These are phyloP conservation scores for Stagonosporopsis cucurbitacearum DNA, from an alignment of 2,329 filamentous ascomycete species.

Conservation along the genomic window DNA sequence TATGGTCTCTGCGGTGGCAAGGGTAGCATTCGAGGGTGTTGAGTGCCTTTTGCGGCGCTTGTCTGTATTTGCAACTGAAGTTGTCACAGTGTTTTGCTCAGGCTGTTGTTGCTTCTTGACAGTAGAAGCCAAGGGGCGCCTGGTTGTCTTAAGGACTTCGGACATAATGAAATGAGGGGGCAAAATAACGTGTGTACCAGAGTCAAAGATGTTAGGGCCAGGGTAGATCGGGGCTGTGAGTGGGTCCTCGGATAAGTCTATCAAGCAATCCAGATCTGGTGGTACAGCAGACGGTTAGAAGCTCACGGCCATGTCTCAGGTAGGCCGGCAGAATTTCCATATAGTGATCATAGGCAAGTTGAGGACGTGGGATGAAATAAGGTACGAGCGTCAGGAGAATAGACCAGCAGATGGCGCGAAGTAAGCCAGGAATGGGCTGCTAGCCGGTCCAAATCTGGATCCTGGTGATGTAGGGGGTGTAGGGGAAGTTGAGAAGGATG, in stretches of 20 bases:
- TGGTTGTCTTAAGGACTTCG: conserved; percentile 41
- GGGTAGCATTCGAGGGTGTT: conserved; percentile 38
- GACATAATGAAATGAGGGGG: conserved; percentile 42
- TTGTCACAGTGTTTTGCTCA: conserved; percentile 27
- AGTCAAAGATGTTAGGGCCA: conserved; percentile 32
- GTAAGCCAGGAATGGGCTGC: conserved; percentile 35
- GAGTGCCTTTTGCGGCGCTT: conserved; percentile 30
- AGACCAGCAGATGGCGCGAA: conserved; percentile 32
- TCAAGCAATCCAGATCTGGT: conserved; percentile 42
- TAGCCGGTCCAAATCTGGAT: conserved; percentile 45
- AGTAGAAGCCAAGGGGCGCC: conserved; percentile 38
- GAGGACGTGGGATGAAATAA: conserved; percentile 40
- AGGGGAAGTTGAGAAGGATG: conserved; percentile 21
- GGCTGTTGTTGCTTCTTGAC: conserved; percentile 31
- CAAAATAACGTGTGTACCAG: conserved; percentile 42
- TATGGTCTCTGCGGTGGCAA: conserved; percentile 28
- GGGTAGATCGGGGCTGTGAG: conserved; percentile 42
- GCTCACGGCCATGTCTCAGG: conserved; percentile 42
- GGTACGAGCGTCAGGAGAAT: conserved; percentile 36
- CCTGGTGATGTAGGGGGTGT: conserved; percentile 34
- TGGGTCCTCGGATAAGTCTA: conserved; percentile 37
- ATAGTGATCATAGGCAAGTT: conserved; percentile 38
- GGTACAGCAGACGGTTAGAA: conserved; percentile 40
- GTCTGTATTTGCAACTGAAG: conserved; percentile 23
- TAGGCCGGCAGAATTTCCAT: conserved; percentile 35